phyloP scores from a whole-genome alignment of 129 eudicot species.

The Ambrosia artemisiifolia region DNA sequence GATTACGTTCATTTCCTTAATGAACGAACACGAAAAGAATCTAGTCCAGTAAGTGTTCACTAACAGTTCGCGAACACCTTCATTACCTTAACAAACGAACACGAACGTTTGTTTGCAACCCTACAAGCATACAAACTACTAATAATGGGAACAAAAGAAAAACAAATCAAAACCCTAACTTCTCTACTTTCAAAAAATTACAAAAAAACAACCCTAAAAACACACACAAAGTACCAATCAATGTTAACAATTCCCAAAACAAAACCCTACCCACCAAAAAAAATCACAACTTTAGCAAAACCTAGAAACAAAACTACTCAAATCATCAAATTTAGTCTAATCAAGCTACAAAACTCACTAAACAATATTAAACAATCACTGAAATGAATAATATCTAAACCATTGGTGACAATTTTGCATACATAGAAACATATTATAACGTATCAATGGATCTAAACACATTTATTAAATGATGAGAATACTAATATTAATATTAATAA shows the following conservation, averaged over 20 bases:
- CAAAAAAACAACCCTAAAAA: slow-evolving; percentile 13
- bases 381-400: slow-evolving; percentile 12
- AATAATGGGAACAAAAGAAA: too few species aligned
- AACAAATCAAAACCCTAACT: slow-evolving; percentile 19
- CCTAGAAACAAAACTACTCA: slow-evolving; percentile 18
- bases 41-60: too few species aligned
- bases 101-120: too few species aligned
- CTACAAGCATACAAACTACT: too few species aligned
- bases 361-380: slow-evolving; percentile 9
- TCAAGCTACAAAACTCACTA: slow-evolving; percentile 9
- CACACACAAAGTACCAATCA: slow-evolving; percentile 7
- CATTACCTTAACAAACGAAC: too few species aligned
- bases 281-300: slow-evolving; percentile 10
- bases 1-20: too few species aligned
- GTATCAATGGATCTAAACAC: slow-evolving; percentile 16
- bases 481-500: neutral
- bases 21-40: too few species aligned
- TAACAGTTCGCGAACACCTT: too few species aligned
- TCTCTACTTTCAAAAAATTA: slow-evolving; percentile 12
- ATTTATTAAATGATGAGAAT: neutral
- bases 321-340: slow-evolving; percentile 14
- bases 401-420: slow-evolving; percentile 7
- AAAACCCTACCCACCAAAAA: slow-evolving; percentile 13
- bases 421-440: slow-evolving; percentile 13
- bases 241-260: neutral